phyloP scores from a whole-genome alignment of 345 rosid genomes.

The Moricandia moricandioides region DNA sequence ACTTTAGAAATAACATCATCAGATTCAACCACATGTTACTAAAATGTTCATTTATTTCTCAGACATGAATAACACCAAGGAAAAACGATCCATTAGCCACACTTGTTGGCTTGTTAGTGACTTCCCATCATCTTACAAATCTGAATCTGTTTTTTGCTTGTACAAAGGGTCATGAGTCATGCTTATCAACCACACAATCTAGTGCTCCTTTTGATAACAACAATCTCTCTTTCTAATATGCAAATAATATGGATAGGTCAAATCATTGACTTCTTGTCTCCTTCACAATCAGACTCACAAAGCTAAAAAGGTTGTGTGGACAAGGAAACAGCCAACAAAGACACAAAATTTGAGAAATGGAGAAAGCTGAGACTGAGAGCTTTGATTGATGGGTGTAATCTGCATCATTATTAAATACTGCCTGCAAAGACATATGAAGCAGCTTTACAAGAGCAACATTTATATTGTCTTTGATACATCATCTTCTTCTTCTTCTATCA shows the following conservation, averaged over 20 bases:
- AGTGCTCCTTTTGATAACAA: background rate
- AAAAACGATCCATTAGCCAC: conserved; percentile 2
- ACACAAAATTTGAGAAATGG: conserved; percentile 6
- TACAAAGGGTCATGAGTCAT: conserved; percentile 18
- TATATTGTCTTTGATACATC: conserved; percentile 34
- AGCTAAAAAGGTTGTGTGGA: background rate
- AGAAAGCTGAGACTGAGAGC: conserved; percentile 10
- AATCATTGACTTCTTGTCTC: conserved; percentile 10
- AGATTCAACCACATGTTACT: background rate
- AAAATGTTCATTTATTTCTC: background rate
- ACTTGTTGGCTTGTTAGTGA: conserved; percentile 7
- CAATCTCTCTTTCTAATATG: background rate
- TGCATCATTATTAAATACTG: conserved; percentile 34
- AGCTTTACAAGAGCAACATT: conserved; percentile 50
- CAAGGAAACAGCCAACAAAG: background rate
- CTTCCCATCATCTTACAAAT: conserved; percentile 8
- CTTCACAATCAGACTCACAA: background rate
- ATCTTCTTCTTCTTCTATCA: conserved; percentile 28
- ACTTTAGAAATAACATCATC: too few species aligned
- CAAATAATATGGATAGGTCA: background rate
- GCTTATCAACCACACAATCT: conserved; percentile 15
- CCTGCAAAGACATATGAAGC: conserved; percentile 39
- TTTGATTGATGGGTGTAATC: conserved; percentile 13
- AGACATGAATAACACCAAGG: background rate
- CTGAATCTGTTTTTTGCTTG: conserved; percentile 8